These are phyloP conservation scores for Pichia deserticola DNA, from an alignment of 805 yeast species.

Conservation along the genomic window DNA sequence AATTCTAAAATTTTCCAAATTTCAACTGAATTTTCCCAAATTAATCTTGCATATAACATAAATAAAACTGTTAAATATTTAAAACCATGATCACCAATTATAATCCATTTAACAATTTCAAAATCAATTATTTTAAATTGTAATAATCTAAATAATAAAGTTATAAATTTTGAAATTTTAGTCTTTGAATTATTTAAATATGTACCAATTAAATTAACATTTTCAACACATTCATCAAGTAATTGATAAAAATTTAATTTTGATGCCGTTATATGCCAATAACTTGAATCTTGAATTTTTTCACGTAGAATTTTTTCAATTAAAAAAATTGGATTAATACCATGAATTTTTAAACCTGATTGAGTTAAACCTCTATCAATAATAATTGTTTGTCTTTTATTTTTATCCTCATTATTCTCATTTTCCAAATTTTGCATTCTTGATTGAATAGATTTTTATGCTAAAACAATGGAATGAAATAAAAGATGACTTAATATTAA, in stretches of 20 bases:
- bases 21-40: constrained; percentile 20
- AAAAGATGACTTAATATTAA: too few relatives aligned
- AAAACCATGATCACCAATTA: constrained; percentile 57
- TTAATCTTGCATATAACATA: constrained; percentile 53
- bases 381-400: constrained; percentile 11
- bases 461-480: too few relatives aligned
- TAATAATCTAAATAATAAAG: constrained; percentile 66
- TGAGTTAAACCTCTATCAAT: constrained; percentile 31
- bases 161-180: constrained; percentile 65
- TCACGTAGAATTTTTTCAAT: constrained; percentile 54
- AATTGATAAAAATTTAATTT: constrained; percentile 36
- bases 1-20: constrained; percentile 39
- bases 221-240: constrained; percentile 36
- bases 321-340: constrained; percentile 41
- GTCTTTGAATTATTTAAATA: constrained; percentile 33
- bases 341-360: constrained; percentile 29
- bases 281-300: constrained; percentile 46
- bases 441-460: neutral
- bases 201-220: constrained; percentile 42
- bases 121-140: constrained; percentile 59
- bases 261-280: constrained; percentile 52
- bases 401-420: neutral
- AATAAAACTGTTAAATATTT: constrained; percentile 69
- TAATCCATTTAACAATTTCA: constrained; percentile 47
- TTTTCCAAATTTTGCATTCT: neutral